Conservation (phyloP, 768 basidiomycete species). For the Solioccasus polychromus region DNA sequence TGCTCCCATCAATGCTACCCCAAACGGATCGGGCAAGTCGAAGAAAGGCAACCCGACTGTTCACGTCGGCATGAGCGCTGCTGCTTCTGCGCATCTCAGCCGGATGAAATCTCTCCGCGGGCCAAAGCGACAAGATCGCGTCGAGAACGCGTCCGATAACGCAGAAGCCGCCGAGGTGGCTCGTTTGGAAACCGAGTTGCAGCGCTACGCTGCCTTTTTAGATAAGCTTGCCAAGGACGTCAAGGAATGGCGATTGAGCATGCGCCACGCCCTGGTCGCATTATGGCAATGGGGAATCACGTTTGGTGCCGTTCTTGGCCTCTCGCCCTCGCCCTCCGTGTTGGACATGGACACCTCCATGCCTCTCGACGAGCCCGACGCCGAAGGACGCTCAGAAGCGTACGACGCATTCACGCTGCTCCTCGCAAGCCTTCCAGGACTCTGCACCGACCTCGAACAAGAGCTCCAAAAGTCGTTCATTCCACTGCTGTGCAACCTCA, state of each 20-base stretch:
- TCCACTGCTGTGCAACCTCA: slow-evolving; percentile 53
- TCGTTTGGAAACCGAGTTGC: slow-evolving; percentile 53
- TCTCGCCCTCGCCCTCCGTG: slow-evolving; percentile 43
- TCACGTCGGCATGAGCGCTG: slow-evolving; percentile 42
- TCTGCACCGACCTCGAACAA: slow-evolving; percentile 51
- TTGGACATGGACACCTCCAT: slow-evolving; percentile 13
- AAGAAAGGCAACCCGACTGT: slow-evolving; percentile 39
- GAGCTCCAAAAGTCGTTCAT: slow-evolving; percentile 54
- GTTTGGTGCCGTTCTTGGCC: slow-evolving; percentile 67
- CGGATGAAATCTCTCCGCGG: slow-evolving; percentile 56
- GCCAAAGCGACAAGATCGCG: slow-evolving; percentile 31
- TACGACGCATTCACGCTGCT: slow-evolving; percentile 68
- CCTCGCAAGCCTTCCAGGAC: slow-evolving; percentile 53
- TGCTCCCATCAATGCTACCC: slow-evolving; percentile 27
- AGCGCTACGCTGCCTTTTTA: slow-evolving; percentile 53
- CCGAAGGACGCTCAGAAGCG: slow-evolving; percentile 47
- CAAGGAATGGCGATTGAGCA: slow-evolving; percentile 60
- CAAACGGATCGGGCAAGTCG: slow-evolving; percentile 39
- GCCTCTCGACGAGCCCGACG: slow-evolving; percentile 14
- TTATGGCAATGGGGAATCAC: slow-evolving; percentile 61
- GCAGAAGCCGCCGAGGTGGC: slow-evolving; percentile 52
- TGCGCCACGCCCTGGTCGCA: slow-evolving; percentile 45
- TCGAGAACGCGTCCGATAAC: slow-evolving; percentile 30
- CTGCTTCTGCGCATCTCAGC: slow-evolving; percentile 54
- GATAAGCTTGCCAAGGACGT: slow-evolving; percentile 59